Evolutionary conservation across 306 rosid species (phyloP).

Genomic region (Castanea crenata): DNA sequence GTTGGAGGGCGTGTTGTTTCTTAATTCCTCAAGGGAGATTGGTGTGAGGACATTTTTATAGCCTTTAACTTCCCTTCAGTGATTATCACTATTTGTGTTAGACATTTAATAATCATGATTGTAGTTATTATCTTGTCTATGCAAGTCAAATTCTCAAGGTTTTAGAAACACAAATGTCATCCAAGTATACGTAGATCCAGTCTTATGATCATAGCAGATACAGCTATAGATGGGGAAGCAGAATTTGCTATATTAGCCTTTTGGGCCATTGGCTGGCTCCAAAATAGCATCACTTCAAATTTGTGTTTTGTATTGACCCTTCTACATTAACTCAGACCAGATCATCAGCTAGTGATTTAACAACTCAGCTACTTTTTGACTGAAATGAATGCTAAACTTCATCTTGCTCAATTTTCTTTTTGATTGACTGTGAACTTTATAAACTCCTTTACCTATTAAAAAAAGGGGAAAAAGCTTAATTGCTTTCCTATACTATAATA

Average conservation of each 20-base stretch:
- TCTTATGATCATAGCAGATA: background rate
- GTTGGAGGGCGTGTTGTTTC: too few species aligned
- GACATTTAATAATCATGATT: background rate
- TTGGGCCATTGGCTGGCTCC: background rate
- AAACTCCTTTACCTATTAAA: background rate
- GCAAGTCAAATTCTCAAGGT: background rate
- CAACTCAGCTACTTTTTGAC: background rate
- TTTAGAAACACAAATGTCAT: background rate
- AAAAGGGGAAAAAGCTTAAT: background rate
- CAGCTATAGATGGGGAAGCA: background rate
- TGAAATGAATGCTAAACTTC: constrained; percentile 5
- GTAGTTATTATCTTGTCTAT: background rate
- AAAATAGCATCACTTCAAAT: background rate
- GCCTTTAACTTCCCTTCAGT: background rate
- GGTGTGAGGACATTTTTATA: background rate
- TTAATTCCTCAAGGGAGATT: too few species aligned
- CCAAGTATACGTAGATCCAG: background rate
- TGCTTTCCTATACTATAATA: background rate
- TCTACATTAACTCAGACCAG: background rate
- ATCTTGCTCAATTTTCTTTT: constrained; percentile 9
- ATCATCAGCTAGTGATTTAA: background rate
- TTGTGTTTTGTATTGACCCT: background rate
- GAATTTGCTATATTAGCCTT: background rate
- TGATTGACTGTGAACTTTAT: background rate
- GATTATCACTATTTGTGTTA: background rate